Base-by-base conservation (phyloP, 1,284 basidiomycete species). In the Amylostereum areolatum region DNA sequence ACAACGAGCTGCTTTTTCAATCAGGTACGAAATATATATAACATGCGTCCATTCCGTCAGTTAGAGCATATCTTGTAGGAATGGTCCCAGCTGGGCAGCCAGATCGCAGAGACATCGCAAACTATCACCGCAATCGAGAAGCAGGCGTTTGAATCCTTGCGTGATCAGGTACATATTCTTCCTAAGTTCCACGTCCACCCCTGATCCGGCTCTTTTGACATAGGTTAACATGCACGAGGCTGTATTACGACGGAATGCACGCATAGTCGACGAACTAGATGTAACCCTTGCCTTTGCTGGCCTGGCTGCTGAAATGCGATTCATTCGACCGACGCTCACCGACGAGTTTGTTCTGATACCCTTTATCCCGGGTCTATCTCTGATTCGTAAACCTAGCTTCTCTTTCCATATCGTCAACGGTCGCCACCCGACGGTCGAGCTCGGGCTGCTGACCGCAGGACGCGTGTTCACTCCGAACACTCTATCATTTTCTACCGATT, bases 341-440 rank as follows among this genome's bases (percentile, higher is more conserved):
- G 79, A 88, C 7, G 77, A 84, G 92, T 93, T 56, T 60, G 83
- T 62, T 25, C 27, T 12, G 49, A 45, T 5, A 10, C 27, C 37
- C 45, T 37, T 11, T 6, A 24, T 30, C 12, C 5, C 59, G 91
- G 87, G 25, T 66, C 71, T 18, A 68, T 72, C 1, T 83, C 89
- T 52, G 63, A 81, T 2, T 5, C 5, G 6, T 4, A 10, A 46
- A 45, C 12, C 56, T 55, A 93, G 90, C 25, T 66, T 71, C 18
- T 70, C 74, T 1, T 85, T 92, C 52, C 65, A 81, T 3, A 83
- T 98, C 24, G 66, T 71, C 4, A 82, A 89, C 50, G 95, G 92
- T 8, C 81, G 96, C 9, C 96, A 99, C 70, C 91, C 96, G 0
- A 85, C 89, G 0, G 96, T 98, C 5, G 95, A 99, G 68, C 74